Percentiles rank a stretch among this genome's conserved stretches.
Conservation (phyloP, 2,329 filamentous ascomycete genomes). For the Cytospora paraplurivora region DNA sequence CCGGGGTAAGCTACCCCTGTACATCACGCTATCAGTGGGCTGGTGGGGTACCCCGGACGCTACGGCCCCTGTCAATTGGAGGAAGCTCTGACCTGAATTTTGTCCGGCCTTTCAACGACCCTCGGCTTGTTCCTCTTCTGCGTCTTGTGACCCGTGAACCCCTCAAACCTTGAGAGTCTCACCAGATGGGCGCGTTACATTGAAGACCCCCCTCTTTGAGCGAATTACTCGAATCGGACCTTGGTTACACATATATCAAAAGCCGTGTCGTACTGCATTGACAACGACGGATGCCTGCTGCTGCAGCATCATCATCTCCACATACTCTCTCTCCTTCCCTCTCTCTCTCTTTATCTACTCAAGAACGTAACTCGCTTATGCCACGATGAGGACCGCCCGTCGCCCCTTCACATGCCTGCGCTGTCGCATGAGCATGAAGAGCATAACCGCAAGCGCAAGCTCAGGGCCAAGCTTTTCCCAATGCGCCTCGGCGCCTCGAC, state of each 20-base stretch:
- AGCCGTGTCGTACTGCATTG: no score
- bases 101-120: neutral
- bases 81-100: neutral
- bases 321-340: neutral
- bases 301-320: neutral
- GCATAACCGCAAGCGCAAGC: slow-evolving; percentile 1
- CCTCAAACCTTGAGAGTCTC: no score
- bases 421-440: slow-evolving; percentile 9
- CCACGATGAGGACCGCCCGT: slow-evolving; percentile 27
- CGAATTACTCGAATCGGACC: no score
- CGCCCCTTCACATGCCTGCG: slow-evolving; percentile 29
- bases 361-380: neutral
- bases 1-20: neutral
- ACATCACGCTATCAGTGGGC: neutral
- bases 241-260: no score
- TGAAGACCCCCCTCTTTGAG: no score
- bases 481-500: neutral
- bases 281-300: no score
- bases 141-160: neutral
- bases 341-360: neutral
- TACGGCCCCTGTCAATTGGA: neutral
- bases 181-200: no score
- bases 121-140: neutral
- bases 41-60: neutral
- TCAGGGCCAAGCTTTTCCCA: neutral